Evolutionary conservation across 345 rosid species (phyloP), one percentile per base, ranked within the genome.

Genomic region (Crucihimalaya himalaica): DNA sequence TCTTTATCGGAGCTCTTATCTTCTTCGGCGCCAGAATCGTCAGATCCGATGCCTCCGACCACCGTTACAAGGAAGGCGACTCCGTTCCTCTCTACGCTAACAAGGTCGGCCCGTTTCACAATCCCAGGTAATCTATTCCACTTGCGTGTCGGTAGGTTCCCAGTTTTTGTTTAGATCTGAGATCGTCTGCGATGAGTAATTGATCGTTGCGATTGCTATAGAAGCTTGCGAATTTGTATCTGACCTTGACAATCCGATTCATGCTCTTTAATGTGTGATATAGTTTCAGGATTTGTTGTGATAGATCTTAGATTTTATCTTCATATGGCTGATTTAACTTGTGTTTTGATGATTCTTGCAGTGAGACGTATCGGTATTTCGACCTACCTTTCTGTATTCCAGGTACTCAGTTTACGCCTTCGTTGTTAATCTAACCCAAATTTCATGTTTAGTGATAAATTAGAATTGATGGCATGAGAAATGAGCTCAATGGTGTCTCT

Each of bases 361-460:
- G 97, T 75, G 90, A 91, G 83, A 91, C 97, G 7, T 91, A 89
- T 81, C 88, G 93, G 42, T 89, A 89, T 67, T 91, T 87, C 28
- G 91, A 91, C 80, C 89, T 91, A 12, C 98, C 92, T 6, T 90
- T 86, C 81, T 89, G 97, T 52, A 68, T 83, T 18, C 84, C 87
- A 83, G 91, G 92, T 92, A 66, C 58, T 37, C 14, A 37, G 11
- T 37, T 35, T 35, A 9, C 9, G 39, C 34, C 7, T 31, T 31
- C 4, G 39, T 35, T 35, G 39, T 35, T 12, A 35, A 6, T 29
- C 31, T 29, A 28, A 28, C 5, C 5, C 31, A 28, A 34, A 9
- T 35, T 35, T 35, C 14, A 3, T 10, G 40, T 11, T 35, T 9
- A 35, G 45, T 39, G 45, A 39, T 39, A 39, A 39, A 15, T 42